Base-by-base conservation (phyloP, 805 yeast species). In the Lipomyces mesembrius region DNA sequence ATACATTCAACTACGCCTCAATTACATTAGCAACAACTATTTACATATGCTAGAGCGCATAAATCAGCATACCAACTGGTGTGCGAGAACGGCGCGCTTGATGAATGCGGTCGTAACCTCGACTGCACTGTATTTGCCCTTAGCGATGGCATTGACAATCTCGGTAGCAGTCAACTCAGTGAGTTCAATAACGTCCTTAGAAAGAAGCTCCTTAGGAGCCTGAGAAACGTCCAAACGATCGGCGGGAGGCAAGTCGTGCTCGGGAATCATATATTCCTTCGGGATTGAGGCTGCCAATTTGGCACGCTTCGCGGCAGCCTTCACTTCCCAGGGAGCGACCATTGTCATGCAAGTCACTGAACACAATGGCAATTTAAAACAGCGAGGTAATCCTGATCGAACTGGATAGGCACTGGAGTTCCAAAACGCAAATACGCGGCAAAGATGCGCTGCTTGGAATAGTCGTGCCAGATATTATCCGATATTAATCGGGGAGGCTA, bases 51-150 rank as follows among this genome's bases (percentile, higher is more conserved):
- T 9, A 43, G 9, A n/a, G 25, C 2, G 32, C 51, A 57, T 6
- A 75, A 66, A 66, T 77, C 77, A n/a, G 67, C 77, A 79, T 64
- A 77, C 75, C 67, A 87, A 76, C 71, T 87, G 89, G 68, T 86
- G 88, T 0, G 87, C 87, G 25, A 85, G 76, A 2, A 86, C 81
- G 2, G 89, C 85, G 57, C 90, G 76, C 72, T 87, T 87, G 66
- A 86, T 82, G 74, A 83, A 87, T 0, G 90, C 89, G 11, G 75
- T 76, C 0, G 84, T 78, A 2, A 87, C 87, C 57, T 83, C 81
- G 0, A 76, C 74, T 0, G 88, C 74, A 2, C 81, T 75, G 76
- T 80, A 79, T 64, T 78, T 75, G 29, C 81, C 81, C 2, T 59
- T 29, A 3, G 67, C 65, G 11, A 75, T 49, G 5, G 62, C 64